Conservation (phyloP, 1,284 basidiomycete species). For the Wolfiporia cocos region DNA sequence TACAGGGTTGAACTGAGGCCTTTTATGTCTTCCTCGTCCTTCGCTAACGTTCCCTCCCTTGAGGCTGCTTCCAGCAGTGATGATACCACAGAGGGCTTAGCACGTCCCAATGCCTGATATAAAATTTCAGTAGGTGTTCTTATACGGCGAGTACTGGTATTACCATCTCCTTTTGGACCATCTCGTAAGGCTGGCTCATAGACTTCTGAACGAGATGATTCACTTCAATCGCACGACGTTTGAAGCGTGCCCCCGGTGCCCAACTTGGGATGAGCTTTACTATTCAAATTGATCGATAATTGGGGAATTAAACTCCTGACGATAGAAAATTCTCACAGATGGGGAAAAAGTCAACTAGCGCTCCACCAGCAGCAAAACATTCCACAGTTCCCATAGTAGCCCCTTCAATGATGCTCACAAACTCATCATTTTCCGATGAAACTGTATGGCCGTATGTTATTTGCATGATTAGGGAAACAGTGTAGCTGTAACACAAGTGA, state of each 20-base stretch:
- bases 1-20: background rate
- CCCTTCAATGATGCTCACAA: background rate
- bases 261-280: conserved; percentile 29
- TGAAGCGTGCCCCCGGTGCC: conserved; percentile 31
- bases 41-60: no score
- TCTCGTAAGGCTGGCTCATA: no score
- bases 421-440: background rate
- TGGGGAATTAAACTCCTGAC: no score
- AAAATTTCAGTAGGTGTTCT: no score
- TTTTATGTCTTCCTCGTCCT: background rate
- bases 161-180: no score
- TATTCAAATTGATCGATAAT: conserved; percentile 9
- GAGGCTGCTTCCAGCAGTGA: no score
- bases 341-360: background rate
- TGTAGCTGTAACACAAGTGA: no score
- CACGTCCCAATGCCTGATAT: no score
- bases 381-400: background rate
- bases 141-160: no score
- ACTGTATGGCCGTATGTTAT: background rate
- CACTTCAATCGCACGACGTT: conserved; percentile 21
- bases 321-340: background rate
- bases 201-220: no score
- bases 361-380: background rate
- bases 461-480: background rate
- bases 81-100: no score